Base-by-base conservation (phyloP, 768 basidiomycete genomes). In the Suillus alpinus region DNA sequence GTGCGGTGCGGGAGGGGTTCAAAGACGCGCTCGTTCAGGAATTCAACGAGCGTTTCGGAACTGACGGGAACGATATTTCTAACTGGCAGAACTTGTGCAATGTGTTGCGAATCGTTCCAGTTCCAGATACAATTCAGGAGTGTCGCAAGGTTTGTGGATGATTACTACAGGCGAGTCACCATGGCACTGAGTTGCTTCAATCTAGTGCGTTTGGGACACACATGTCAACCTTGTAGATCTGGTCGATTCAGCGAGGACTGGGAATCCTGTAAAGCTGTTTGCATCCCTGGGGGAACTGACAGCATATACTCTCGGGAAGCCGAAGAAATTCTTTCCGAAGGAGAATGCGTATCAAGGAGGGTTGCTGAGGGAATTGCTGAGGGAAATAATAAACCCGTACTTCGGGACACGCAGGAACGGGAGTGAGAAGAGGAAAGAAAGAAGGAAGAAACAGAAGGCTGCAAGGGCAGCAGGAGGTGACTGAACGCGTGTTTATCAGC, bases 161-260 rank as follows among this genome's bases (percentile, higher is more conserved):
- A 2, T 23, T 18, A 12, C 16, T 37, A 4, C 2, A 6, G 14
- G 34, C 16, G 59, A 46, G 59, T 31, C 2, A 4, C 4, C 0
- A 26, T 29, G 29, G 16, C 23, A 26, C 37, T 29, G 37, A 55
- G 53, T 10, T n/a, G 23, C 2, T 39, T 18, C 26, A 3, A 9
- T 39, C 0, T 26, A 55, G 53, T 3, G 37, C 37, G 59, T 73
- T 2, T 61, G 63, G 60, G 66, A 65, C 14, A 65, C 67, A 0
- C 66, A 71, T 18, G 68, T 76, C 51, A 74, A 77, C 43, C 63
- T 76, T 9, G 65, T 73, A 18, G 72, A 77, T 47, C 67, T 76
- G 34, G 51, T 76, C 18, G 62, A 73, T n/a, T 56, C 66, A 0
- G 60, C 36, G 1, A 60, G 65, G 20, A 63, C 61, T 1, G 61